Base-by-base conservation (phyloP, 108 stramenopile species). In the Parmales sp. region DNA sequence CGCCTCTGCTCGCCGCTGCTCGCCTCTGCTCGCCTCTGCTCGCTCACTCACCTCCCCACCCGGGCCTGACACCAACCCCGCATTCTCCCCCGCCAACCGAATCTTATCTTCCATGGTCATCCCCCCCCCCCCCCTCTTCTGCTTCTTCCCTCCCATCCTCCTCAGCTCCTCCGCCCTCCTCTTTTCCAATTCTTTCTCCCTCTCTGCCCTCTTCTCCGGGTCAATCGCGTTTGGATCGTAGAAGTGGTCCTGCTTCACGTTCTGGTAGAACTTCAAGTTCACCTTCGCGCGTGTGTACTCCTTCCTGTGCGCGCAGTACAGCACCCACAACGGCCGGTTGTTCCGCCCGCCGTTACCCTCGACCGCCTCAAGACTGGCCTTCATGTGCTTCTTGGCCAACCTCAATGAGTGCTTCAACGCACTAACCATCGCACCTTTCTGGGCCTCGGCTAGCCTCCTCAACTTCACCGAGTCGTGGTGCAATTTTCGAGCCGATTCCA, bases 221-320 rank as follows among this genome's bases (percentile, higher is more conserved):
- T 50, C 49, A 5, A 50, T 0, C 11, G 49, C 49, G 20, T 50
- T 50, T 6, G n/a, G 20, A n/a, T 22, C 23, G 6, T 50, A 18
- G 18, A 50, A 50, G 19, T 50, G 49, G 49, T 5, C 6, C 11
- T 18, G 5, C 20, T 50, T 22, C n/a, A 50, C 5, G 5, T 50
- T 50, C 49, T 50, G 11, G 49, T 50, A 22, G 20, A 22, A 18
- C 49, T 16, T 18, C 49, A 50, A 50, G 49, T 50, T 6, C 5
- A 22, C 18, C 49, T 50, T 50, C n/a, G 49, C 49, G 20, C 49
- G n/a, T 18, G 49, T 50, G 49, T 50, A 50, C 49, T 50, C 49
- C 0, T 50, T 50, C 19, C 49, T 50, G 11, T 50, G 49, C 20
- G 49, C 49, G 13, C 6, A n/a, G 19, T 50, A 50, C 0, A 50